Percentiles rank a stretch among this genome's conserved stretches.
phyloP scores from a whole-genome alignment of 2,329 filamentous ascomycete genomes.

The Scedosporium aurantiacum region DNA sequence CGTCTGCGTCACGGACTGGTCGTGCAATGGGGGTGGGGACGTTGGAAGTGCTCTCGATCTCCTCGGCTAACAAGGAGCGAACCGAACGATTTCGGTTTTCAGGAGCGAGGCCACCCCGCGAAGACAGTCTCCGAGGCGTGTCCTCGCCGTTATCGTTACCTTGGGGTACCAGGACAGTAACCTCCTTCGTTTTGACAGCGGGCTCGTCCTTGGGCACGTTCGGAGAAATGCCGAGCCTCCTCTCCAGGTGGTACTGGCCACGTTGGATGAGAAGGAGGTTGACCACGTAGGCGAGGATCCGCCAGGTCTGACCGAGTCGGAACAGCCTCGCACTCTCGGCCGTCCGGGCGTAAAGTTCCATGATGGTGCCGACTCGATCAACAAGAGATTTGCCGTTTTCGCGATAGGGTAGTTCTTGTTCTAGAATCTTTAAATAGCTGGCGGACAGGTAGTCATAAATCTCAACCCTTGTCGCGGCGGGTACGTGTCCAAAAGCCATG shows the following conservation, averaged over 20 bases:
- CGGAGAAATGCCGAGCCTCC: slow-evolving; percentile 19
- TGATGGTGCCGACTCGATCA: slow-evolving; percentile 35
- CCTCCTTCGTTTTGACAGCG: background rate
- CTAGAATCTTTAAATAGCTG: slow-evolving; percentile 44
- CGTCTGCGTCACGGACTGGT: slow-evolving; percentile 28
- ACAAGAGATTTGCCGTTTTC: slow-evolving; percentile 25
- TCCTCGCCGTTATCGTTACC: background rate
- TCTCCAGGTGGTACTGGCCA: slow-evolving; percentile 45
- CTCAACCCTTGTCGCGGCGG: slow-evolving; percentile 36
- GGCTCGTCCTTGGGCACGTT: background rate
- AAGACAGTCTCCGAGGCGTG: background rate
- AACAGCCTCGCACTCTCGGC: slow-evolving; percentile 46
- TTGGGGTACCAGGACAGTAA: background rate
- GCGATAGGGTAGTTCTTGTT: slow-evolving; percentile 31
- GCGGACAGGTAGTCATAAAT: slow-evolving; percentile 45
- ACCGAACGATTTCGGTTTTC: slow-evolving; percentile 13
- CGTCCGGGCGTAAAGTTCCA: slow-evolving; percentile 46
- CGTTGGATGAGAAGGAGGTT: slow-evolving; percentile 41
- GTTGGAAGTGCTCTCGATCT: slow-evolving; percentile 53
- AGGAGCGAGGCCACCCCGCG: background rate
- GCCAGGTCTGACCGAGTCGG: slow-evolving; percentile 54
- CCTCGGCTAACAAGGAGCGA: slow-evolving; percentile 40
- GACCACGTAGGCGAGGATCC: slow-evolving; percentile 46
- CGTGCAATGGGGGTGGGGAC: slow-evolving; percentile 47
- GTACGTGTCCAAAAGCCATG: slow-evolving; percentile 50